Base-by-base conservation (phyloP, 140 eudicot genomes). In the Oenanthe javanica region DNA sequence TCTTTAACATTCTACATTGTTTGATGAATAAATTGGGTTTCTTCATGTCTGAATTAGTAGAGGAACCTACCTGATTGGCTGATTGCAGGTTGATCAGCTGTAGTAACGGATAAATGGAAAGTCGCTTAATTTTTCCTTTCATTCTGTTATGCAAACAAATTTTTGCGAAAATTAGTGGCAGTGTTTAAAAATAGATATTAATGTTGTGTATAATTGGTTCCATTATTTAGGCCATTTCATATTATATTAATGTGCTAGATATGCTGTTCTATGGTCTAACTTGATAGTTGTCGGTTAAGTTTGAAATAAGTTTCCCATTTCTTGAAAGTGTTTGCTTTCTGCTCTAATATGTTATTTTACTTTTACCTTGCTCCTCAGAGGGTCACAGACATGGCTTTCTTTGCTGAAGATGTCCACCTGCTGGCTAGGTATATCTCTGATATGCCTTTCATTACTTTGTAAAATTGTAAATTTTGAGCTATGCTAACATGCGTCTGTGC, bases 301-400 rank as follows among this genome's bases (percentile, higher is more conserved):
- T 73, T 12, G 36, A 47, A n/a, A 45, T 16, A 47, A 47, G 78
- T 8, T 21, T 18, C 5, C 54, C 36, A 7, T 40, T 18, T 1
- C 46, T 76, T 25, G n/a, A 8, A 54, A 38, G 15, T 77, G 4
- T 8, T n/a, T n/a, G 31, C 14, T 52, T 49, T 54, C 16, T 77
- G 45, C 74, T 67, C 74, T 67, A 31, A 27, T 50, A 38, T 38
- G 19, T 4, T 54, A 77, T 18, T 36, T 10, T 54, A 55, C 21
- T 46, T 66, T 79, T 13, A 16, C 38, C 42, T 49, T 48, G 2
- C 14, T 79, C 67, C 63, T 64, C 98, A 96, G 99, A 93, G 99
- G 90, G 98, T 96, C 82, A 93, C 99, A 21, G 99, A 96, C 84
- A 96, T 96, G 99, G 99, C 90, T 84, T 96, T 96, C 91, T 96